Conservation (phyloP, 176 grass and related monocot species). For the Oryza glaberrima region DNA sequence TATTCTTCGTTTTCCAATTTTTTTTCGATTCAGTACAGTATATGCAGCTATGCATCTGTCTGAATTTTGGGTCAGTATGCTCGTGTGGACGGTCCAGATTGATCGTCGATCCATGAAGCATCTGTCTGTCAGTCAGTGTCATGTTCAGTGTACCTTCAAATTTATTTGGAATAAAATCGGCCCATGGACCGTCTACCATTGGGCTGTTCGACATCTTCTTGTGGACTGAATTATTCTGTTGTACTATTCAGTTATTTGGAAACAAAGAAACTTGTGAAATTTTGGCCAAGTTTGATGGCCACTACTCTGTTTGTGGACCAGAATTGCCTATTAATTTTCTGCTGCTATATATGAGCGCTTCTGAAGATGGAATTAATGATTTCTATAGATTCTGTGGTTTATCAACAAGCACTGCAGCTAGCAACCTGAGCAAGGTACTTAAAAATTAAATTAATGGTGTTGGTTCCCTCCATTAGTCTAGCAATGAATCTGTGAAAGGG, state of each 20-base stretch:
- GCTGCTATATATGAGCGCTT: no score
- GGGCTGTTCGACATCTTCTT: neutral
- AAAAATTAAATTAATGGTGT: no score
- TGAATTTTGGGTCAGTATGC: neutral
- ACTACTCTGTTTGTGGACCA: no score
- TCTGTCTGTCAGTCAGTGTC: neutral
- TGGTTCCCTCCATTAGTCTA: no score
- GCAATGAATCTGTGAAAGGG: no score
- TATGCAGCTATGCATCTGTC: conserved; percentile 4
- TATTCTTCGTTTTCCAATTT: neutral
- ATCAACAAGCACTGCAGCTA: no score
- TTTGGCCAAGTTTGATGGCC: neutral
- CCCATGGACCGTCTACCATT: neutral
- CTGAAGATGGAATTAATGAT: no score
- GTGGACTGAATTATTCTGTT: neutral
- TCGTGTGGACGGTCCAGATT: neutral
- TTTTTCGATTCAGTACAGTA: neutral
- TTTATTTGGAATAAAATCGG: neutral
- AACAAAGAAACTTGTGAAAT: neutral
- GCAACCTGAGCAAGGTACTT: no score
- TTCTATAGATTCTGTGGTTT: no score
- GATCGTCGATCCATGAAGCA: neutral
- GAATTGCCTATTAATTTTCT: no score
- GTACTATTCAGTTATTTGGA: neutral
- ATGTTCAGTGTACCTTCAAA: neutral